Conservation (phyloP, 495 filamentous ascomycete species). For the Melanomma pulvis-pyrius region DNA sequence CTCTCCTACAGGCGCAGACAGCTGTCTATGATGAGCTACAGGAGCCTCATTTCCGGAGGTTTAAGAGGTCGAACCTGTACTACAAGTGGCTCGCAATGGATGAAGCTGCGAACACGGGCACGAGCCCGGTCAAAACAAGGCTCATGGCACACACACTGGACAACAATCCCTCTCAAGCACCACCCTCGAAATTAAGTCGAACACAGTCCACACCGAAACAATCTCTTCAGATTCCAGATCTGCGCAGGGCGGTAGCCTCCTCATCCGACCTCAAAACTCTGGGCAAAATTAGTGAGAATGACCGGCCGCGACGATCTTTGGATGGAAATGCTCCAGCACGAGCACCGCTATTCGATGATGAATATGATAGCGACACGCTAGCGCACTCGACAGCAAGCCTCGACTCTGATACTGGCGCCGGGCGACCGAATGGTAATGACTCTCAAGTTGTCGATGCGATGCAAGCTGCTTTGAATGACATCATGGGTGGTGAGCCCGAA, state of each 20-base stretch:
- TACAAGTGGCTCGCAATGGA: conserved; percentile 94
- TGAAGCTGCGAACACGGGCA: conserved; percentile 58
- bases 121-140: conserved; percentile 33
- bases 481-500: conserved; percentile 76
- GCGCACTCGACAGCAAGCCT: conserved; percentile 63
- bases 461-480: conserved; percentile 92
- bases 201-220: conserved; percentile 21
- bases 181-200: conserved; percentile 30
- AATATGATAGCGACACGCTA: conserved; percentile 65
- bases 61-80: conserved; percentile 89
- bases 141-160: conserved; percentile 23
- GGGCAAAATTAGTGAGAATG: conserved; percentile 46
- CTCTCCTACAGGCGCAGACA: conserved; percentile 81
- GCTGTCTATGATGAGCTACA: conserved; percentile 81
- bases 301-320: conserved; percentile 59
- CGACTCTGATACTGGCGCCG: conserved; percentile 45
- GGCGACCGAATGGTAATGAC: conserved; percentile 43
- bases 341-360: conserved; percentile 65
- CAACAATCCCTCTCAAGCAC: conserved; percentile 34
- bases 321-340: conserved; percentile 56
- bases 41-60: conserved; percentile 74
- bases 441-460: conserved; percentile 80
- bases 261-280: conserved; percentile 57
- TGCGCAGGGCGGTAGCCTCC: conserved; percentile 62
- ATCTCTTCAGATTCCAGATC: conserved; percentile 45